Evolutionary conservation across 768 basidiomycete genomes (phyloP).

Genomic region (Agaricus subrufescens): DNA sequence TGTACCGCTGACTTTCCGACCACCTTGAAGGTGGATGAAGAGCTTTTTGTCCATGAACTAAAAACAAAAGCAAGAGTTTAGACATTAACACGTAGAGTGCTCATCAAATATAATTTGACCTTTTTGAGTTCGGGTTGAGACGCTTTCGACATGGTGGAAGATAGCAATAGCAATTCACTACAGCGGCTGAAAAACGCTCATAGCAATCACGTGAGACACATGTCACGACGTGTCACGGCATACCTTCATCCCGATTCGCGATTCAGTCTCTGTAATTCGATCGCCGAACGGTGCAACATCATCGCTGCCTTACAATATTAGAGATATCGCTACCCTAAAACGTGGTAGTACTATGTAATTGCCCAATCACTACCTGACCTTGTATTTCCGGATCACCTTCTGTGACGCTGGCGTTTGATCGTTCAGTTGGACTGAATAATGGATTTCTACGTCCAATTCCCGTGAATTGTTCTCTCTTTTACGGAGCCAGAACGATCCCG

Average conservation of each 20-base stretch:
- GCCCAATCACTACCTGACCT: constrained; percentile 49
- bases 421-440: constrained; percentile 54
- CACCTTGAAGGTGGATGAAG: constrained; percentile 90
- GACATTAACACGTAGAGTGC: not conserved
- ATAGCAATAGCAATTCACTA: not conserved
- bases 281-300: not conserved
- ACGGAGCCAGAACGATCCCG: constrained; percentile 77
- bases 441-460: constrained; percentile 90
- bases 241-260: no score
- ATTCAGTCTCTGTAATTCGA: no score
- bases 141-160: constrained; percentile 75
- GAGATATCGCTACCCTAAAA: not conserved
- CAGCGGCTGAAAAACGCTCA: not conserved
- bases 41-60: constrained; percentile 99
- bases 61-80: constrained; percentile 4
- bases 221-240: no score
- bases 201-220: not conserved
- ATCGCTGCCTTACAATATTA: not conserved
- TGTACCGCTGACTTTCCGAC: constrained; percentile 92
- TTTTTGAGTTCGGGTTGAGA: constrained; percentile 98
- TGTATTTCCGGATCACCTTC: constrained; percentile 72
- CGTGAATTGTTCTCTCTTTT: constrained; percentile 81
- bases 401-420: constrained; percentile 29
- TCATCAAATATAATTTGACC: constrained; percentile 38
- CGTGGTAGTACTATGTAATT: not conserved